Percentiles rank a stretch among this genome's conserved stretches.
Conservation (phyloP, 2,329 filamentous ascomycete genomes). For the Colletotrichum neosansevieriae region DNA sequence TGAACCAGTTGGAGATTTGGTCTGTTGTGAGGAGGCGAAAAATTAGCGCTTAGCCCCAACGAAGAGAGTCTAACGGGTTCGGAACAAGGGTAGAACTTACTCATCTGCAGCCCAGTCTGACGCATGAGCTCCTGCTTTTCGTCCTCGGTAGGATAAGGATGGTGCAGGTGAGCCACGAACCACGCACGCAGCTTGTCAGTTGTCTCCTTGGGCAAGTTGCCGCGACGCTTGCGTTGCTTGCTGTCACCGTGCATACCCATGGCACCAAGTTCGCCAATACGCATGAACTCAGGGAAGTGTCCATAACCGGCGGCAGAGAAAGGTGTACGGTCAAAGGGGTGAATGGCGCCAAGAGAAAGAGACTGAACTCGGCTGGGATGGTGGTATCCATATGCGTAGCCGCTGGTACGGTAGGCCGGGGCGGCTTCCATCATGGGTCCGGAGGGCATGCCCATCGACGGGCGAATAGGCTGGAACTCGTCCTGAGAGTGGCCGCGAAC, state of each 20-base stretch:
- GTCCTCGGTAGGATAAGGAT: slow-evolving; percentile 83
- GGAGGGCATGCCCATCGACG: slow-evolving; percentile 45
- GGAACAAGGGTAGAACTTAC: slow-evolving; percentile 60
- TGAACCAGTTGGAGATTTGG: slow-evolving; percentile 85
- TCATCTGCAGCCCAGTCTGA: slow-evolving; percentile 82
- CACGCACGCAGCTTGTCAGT: slow-evolving; percentile 85
- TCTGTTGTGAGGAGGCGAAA: slow-evolving; percentile 53
- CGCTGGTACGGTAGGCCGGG: slow-evolving; percentile 49
- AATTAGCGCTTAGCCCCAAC: slow-evolving; percentile 40
- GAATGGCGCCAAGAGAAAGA: slow-evolving; percentile 57
- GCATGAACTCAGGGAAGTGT: slow-evolving; percentile 58
- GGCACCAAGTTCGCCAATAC: slow-evolving; percentile 54
- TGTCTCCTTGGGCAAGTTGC: slow-evolving; percentile 91
- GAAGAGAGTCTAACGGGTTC: slow-evolving; percentile 6
- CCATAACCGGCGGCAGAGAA: slow-evolving; percentile 57
- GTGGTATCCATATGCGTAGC: slow-evolving; percentile 55
- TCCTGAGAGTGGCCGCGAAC: slow-evolving; percentile 51
- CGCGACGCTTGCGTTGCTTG: slow-evolving; percentile 74
- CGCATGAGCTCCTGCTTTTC: slow-evolving; percentile 86
- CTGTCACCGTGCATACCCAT: slow-evolving; percentile 55
- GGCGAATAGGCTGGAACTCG: slow-evolving; percentile 49
- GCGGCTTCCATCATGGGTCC: slow-evolving; percentile 49
- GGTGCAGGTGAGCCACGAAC: slow-evolving; percentile 81
- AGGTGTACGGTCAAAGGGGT: slow-evolving; percentile 57
- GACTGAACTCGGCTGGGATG: slow-evolving; percentile 60